Percentiles rank a stretch among this genome's conserved stretches.
Conservation (phyloP, 441 rosid species). For the Cnidoscolus chayamansa region DNA sequence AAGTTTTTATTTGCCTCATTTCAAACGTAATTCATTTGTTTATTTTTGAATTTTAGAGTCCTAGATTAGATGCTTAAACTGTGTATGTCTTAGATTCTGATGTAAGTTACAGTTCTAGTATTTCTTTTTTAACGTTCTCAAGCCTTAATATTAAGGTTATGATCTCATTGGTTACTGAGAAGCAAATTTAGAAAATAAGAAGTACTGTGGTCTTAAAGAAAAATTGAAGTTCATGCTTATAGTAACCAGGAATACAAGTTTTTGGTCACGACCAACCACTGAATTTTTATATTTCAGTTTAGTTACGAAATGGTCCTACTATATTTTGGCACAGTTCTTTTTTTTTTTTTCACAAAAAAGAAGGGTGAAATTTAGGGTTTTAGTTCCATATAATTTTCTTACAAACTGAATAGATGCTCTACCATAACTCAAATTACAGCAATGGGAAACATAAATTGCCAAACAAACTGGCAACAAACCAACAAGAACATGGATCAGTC, state of each 20-base stretch:
- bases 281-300: neutral
- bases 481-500: neutral
- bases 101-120: neutral
- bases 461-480: neutral
- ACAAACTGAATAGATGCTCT: neutral
- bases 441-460: neutral
- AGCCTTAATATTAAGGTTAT: neutral
- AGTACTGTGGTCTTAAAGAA: neutral
- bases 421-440: neutral
- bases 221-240: neutral
- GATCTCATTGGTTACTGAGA: neutral
- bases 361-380: neutral
- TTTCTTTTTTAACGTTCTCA: neutral
- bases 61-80: neutral
- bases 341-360: too few relatives aligned
- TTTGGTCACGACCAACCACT: neutral
- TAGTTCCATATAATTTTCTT: too few relatives aligned
- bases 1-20: too few relatives aligned
- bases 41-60: neutral
- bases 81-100: neutral
- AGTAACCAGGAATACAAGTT: neutral
- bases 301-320: too few relatives aligned
- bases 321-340: neutral
- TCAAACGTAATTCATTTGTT: too few relatives aligned
- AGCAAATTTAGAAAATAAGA: too few relatives aligned